Percentiles rank a stretch among this genome's conserved stretches.
phyloP scores from a whole-genome alignment of 2,329 filamentous ascomycete genomes.

The Fusarium miscanthi region DNA sequence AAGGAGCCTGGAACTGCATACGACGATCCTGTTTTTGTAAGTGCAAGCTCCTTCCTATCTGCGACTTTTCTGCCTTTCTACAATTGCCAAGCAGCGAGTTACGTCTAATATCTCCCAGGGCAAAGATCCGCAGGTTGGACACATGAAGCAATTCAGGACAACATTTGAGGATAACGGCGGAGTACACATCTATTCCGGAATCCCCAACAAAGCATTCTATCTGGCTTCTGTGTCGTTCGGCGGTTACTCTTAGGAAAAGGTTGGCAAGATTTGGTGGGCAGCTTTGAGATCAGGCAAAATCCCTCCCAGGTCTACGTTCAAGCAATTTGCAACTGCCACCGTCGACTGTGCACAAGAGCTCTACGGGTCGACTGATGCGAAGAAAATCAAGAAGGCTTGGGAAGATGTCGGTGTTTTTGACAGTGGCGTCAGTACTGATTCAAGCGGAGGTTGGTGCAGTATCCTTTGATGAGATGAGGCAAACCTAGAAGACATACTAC shows the following conservation, averaged over 20 bases:
- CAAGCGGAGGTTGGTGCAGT: conserved; percentile 22
- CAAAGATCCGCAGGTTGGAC: conserved; percentile 63
- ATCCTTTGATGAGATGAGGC: conserved; percentile 17
- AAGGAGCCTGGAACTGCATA: conserved; percentile 65
- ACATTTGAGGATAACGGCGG: conserved; percentile 62
- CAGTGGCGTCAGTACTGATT: conserved; percentile 31
- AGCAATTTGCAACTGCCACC: conserved; percentile 62
- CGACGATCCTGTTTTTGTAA: conserved; percentile 61
- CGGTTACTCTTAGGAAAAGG: conserved; percentile 65
- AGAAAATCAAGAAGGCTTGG: conserved; percentile 60
- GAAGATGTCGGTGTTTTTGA: conserved; percentile 57
- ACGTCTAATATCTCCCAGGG: conserved; percentile 48
- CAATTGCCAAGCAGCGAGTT: not conserved
- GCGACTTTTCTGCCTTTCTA: too few species aligned
- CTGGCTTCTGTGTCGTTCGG: conserved; percentile 59
- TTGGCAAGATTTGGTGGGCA: conserved; percentile 65
- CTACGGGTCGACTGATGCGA: conserved; percentile 56
- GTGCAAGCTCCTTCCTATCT: not conserved
- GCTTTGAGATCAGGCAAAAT: conserved; percentile 58
- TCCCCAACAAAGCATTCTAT: conserved; percentile 69
- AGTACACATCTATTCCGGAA: conserved; percentile 67
- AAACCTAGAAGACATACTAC: not conserved
- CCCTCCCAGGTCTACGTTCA: conserved; percentile 55
- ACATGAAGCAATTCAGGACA: conserved; percentile 57
- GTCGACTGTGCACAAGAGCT: conserved; percentile 57